Evolutionary conservation across 2,329 filamentous ascomycete species (phyloP), one percentile per base, ranked within the genome.

Genomic region (Purpureocillium takamizusanense): DNA sequence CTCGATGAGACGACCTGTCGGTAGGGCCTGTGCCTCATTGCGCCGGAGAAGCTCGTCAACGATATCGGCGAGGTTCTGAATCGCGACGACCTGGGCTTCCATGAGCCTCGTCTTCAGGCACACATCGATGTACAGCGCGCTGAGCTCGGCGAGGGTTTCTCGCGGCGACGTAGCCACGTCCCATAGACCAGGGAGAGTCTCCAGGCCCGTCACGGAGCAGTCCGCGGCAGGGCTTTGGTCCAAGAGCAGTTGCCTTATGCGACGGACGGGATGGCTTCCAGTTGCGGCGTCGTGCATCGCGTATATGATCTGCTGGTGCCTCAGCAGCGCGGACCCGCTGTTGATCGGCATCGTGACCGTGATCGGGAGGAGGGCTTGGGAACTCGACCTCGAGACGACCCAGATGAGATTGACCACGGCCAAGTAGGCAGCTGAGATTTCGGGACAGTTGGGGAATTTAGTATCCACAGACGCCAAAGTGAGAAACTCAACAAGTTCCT

Each of bases 41-140:
- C 50, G 46, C 16, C 44, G 33, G 5, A 74, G 46, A 1, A 66
- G 47, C 7, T 49, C 43, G 33, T 75, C 69, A 31, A 78, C 44
- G 4, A 69, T 45, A 4, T 54, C 51, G 0, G 67, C 65, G 4
- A 79, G 61, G 33, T 70, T 70, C 11, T 61, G 51, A 10, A 78
- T 49, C 0, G 71, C 67, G 5, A 64, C 51, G 0, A 66, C 61
- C 5, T 70, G 65, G n/a, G 69, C 62, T 38, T 72, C 70, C 1
- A 66, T 54, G 2, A 61, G 61, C 1, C 52, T 48, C 0, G 64
- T 62, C 4, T 48, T 47, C 5, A 60, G 40, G 40, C 62, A 68
- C 1, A 67, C 49, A 14, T 64, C 55, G 10, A 66, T 46, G 42
- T 74, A 76, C 3, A 72, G 49, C 0, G 46, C 46, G 37, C 62